Evolutionary conservation across 148 eudicot genomes (phyloP), one percentile per base, ranked within the genome.

Genomic region (Drosera capensis): DNA sequence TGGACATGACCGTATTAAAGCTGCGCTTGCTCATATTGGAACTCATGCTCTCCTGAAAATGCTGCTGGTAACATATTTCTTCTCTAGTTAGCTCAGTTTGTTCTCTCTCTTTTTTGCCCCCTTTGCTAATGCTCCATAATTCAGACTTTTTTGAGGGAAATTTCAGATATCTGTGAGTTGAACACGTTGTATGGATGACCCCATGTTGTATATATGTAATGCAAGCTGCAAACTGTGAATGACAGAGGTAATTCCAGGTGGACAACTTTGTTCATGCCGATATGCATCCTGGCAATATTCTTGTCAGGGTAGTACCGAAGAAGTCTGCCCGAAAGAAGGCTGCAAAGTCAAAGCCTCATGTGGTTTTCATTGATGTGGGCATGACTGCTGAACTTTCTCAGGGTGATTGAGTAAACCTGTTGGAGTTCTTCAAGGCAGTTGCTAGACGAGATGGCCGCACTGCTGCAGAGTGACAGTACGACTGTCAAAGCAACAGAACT

Each of bases 271-370:
- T 67, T 45, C 72, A 67, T 48, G 72, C 72, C 18, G 67, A 67
- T 43, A 52, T 67, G 57, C 72, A 67, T 67, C 72, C 72, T 56
- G 72, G 72, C 58, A 67, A 67, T 52, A 67, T 67, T 35, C 72
- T 67, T 46, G 72, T 67, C 20, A 49, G 71, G 29, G 62, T 54
- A 45, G 56, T 53, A 39, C 61, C 34, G 22, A 59, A 37, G 52
- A 59, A 54, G 48, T 60, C 61, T 46, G 44, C 52, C 19, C 56
- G 43, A 49, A 61, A 47, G 59, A 57, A 30, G 49, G 45, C 52
- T 25, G 13, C 41, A 39, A 62, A 67, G 54, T 52, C 72, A 57
- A 67, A 56, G 58, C 72, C 67, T 57, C 72, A 62, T 43, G 67
- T 62, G 23, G 51, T 67, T 47, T 67, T 67, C 67, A 59, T 67